Percentiles rank a stretch among this genome's conserved stretches.
Evolutionary conservation across 2,329 filamentous ascomycete genomes (phyloP).

Genomic region (Chrysoporthe austroafricana): DNA sequence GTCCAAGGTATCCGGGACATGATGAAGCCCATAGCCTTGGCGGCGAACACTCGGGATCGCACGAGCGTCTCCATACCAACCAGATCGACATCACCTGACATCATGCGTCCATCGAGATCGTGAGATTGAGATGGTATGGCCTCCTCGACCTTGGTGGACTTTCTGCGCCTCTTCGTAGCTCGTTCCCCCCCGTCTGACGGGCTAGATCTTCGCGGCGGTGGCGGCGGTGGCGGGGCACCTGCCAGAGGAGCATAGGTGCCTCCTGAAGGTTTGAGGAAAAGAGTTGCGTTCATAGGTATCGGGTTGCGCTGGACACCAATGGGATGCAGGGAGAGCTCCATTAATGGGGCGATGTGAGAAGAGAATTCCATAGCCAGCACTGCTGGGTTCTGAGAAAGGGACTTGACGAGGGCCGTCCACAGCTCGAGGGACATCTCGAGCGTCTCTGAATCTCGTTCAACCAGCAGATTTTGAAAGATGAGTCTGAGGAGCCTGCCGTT

Average conservation of each 20-base stretch:
- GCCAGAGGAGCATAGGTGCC: conserved; percentile 69
- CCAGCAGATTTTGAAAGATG: conserved; percentile 92
- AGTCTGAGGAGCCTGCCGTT: conserved; percentile 86
- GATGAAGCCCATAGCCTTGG: conserved; percentile 82
- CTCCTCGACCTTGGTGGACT: conserved; percentile 82
- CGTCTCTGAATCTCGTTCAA: conserved; percentile 86
- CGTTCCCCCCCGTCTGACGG: conserved; percentile 62
- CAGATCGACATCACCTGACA: conserved; percentile 93
- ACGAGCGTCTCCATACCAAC: conserved; percentile 89
- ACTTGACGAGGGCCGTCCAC: conserved; percentile 78
- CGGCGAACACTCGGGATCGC: conserved; percentile 84
- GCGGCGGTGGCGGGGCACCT: conserved; percentile 46
- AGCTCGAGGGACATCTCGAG: conserved; percentile 83
- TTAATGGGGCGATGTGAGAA: conserved; percentile 76
- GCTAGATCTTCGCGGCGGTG: conserved; percentile 52
- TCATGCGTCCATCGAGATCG: conserved; percentile 97
- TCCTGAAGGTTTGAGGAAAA: conserved; percentile 94
- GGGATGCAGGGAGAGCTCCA: conserved; percentile 84
- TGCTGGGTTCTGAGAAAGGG: conserved; percentile 65
- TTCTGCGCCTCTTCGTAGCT: conserved; percentile 75
- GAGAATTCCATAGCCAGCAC: conserved; percentile 74
- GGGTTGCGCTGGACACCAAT: conserved; percentile 91
- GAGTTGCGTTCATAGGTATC: conserved; percentile 84
- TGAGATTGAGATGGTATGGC: conserved; percentile 71
- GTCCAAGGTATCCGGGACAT: conserved; percentile 75